Conservation (phyloP, 2,329 filamentous ascomycete species). For the Bertia moriformis region DNA sequence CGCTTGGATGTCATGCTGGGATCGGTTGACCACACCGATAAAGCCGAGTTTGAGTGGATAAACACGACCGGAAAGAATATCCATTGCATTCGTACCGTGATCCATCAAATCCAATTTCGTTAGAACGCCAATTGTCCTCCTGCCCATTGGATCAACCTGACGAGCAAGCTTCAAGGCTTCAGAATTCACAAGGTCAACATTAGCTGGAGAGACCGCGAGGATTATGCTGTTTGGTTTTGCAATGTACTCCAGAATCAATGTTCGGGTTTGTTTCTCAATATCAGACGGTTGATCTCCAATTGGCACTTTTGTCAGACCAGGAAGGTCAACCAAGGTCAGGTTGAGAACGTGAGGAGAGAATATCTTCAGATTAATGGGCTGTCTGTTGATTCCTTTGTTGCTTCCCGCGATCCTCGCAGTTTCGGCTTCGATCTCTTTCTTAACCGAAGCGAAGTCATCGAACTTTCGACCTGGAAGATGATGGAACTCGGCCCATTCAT, state of each 20-base stretch:
- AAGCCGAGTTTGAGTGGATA: conserved; percentile 95
- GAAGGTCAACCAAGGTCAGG: conserved; percentile 87
- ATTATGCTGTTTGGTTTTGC: conserved; percentile 98
- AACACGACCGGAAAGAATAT: conserved; percentile 91
- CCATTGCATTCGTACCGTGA: conserved; percentile 90
- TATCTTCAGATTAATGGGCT: conserved; percentile 96
- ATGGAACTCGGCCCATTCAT: conserved; percentile 87
- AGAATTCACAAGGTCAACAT: conserved; percentile 96
- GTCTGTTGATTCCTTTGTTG: conserved; percentile 96
- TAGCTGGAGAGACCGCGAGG: conserved; percentile 88
- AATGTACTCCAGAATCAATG: conserved; percentile 93
- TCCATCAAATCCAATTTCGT: conserved; percentile 98
- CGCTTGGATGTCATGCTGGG: conserved; percentile 92
- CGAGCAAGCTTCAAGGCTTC: conserved; percentile 92
- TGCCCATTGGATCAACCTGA: conserved; percentile 88
- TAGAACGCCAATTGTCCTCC: conserved; percentile 87
- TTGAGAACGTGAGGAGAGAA: conserved; percentile 96
- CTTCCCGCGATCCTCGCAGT: conserved; percentile 75
- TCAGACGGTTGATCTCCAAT: conserved; percentile 95
- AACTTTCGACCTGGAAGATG: conserved; percentile 82
- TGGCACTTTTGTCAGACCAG: conserved; percentile 92
- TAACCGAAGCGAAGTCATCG: conserved; percentile 83
- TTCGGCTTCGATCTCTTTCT: conserved; percentile 92
- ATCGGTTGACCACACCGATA: conserved; percentile 94
- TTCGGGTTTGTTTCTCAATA: conserved; percentile 96